A percentile compares a stretch with the other conserved stretches of the same genome.
These are phyloP conservation scores for Carallia brachiata DNA, from an alignment of 345 rosid species.

Conservation along the genomic window DNA sequence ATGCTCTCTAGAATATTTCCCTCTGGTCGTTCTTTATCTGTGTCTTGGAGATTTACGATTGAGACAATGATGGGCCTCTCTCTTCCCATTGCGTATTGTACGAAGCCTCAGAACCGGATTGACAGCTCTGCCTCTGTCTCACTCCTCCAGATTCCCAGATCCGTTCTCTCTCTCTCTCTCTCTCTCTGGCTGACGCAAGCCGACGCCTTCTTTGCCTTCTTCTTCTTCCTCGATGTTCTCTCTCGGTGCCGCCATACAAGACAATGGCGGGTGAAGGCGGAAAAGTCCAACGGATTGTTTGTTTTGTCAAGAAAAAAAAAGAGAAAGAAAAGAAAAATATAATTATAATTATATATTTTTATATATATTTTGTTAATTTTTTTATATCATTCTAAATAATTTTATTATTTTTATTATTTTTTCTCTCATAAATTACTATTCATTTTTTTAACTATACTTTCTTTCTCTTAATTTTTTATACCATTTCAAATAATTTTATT, in stretches of 20 bases:
- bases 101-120: slow-evolving; percentile 33
- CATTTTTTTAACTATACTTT: no score
- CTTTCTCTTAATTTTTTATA: no score
- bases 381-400: no score
- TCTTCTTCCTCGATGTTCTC: background rate
- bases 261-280: background rate
- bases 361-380: no score
- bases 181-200: slow-evolving; percentile 20
- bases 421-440: no score
- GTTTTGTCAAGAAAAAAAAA: background rate
- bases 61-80: slow-evolving; percentile 55
- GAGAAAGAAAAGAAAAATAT: no score
- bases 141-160: background rate
- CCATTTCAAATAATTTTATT: no score
- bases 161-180: slow-evolving; percentile 18
- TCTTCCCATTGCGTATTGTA: slow-evolving; percentile 32
- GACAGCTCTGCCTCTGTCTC: slow-evolving; percentile 20
- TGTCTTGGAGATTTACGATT: slow-evolving; percentile 16
- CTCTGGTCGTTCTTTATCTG: background rate
- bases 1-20: no score
- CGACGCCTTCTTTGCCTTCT: background rate
- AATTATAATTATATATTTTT: no score
- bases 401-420: no score
- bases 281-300: slow-evolving; percentile 27
- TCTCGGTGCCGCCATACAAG: slow-evolving; percentile 43